These are phyloP conservation scores for Krasilnikovozyma curviuscula DNA, from an alignment of 768 basidiomycete genomes.

Conservation along the genomic window DNA sequence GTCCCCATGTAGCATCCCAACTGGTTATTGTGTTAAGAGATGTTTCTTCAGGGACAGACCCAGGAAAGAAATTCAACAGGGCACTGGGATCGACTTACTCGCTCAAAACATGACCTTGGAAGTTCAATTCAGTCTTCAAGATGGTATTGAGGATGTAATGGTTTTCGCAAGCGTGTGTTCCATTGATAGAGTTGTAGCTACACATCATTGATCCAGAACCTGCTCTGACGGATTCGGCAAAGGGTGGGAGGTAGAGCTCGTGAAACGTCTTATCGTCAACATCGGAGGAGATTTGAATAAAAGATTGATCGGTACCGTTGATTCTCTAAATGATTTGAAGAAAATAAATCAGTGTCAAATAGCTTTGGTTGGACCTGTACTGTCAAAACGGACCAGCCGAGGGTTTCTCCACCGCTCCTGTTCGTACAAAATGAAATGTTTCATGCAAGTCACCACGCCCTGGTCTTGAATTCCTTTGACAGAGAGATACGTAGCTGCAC, in stretches of 20 bases:
- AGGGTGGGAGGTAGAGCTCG: slow-evolving; percentile 26
- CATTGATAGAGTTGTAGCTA: slow-evolving; percentile 20
- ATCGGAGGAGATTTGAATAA: slow-evolving; percentile 10
- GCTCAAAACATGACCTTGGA: not conserved
- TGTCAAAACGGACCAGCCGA: not conserved
- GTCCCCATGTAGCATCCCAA: no score
- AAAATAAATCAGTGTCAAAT: slow-evolving; percentile 4
- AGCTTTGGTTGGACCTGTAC: no score
- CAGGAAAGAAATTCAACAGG: not conserved
- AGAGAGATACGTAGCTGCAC: slow-evolving; percentile 14
- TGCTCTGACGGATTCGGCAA: slow-evolving; percentile 26
- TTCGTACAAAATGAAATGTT: slow-evolving; percentile 26
- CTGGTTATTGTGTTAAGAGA: no score
- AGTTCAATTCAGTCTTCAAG: not conserved
- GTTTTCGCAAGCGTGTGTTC: slow-evolving; percentile 25
- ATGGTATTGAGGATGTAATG: slow-evolving; percentile 18
- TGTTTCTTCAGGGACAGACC: no score
- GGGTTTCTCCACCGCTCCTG: slow-evolving; percentile 20
- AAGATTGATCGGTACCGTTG: slow-evolving; percentile 1
- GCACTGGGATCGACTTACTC: not conserved
- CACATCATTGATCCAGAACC: slow-evolving; percentile 25
- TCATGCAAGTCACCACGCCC: slow-evolving; percentile 19
- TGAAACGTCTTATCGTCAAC: slow-evolving; percentile 24
- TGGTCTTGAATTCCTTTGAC: slow-evolving; percentile 13
- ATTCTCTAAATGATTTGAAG: slow-evolving; percentile 12